A percentile compares a stretch with the other conserved stretches of the same genome.
These are phyloP conservation scores for Keithomyces neogunnii DNA, from an alignment of 2,329 filamentous ascomycete species.

Conservation along the genomic window DNA sequence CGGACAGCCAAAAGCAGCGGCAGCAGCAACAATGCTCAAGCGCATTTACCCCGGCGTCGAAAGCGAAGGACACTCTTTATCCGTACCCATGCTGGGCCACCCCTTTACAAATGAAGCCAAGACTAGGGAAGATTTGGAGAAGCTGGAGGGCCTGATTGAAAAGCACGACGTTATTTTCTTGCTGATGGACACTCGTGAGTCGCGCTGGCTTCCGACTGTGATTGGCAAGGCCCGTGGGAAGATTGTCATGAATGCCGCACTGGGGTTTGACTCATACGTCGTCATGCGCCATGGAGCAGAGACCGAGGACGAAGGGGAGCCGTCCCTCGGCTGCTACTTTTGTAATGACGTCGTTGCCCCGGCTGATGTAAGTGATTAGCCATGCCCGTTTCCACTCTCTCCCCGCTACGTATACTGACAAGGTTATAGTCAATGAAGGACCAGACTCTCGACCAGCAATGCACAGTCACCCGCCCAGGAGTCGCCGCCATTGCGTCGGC, in stretches of 20 bases:
- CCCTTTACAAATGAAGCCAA: constrained; percentile 66
- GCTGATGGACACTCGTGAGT: constrained; percentile 95
- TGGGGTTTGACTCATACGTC: constrained; percentile 94
- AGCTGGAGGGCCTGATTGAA: constrained; percentile 65
- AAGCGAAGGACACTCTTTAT: constrained; percentile 68
- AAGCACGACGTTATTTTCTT: constrained; percentile 89
- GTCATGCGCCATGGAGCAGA: constrained; percentile 90
- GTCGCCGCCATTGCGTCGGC: constrained; percentile 89
- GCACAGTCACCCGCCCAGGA: constrained; percentile 90
- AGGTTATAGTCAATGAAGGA: constrained; percentile 72
- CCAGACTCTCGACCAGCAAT: constrained; percentile 93
- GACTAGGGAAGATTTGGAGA: constrained; percentile 66
- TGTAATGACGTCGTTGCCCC: constrained; percentile 97
- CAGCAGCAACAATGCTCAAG: constrained; percentile 70
- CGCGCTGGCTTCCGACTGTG: constrained; percentile 88
- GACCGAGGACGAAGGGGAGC: constrained; percentile 43
- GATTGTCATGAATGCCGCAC: constrained; percentile 91
- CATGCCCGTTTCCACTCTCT: background rate
- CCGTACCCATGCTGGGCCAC: constrained; percentile 93
- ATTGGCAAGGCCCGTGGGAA: constrained; percentile 92
- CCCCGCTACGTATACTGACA: constrained; percentile 3
- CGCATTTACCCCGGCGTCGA: constrained; percentile 90
- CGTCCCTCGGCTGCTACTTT: constrained; percentile 88
- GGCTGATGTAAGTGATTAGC: constrained; percentile 62
- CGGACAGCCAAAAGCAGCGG: constrained; percentile 72